Conservation (phyloP, 2,329 filamentous ascomycete species). For the Ophiostoma himal-ulmi region DNA sequence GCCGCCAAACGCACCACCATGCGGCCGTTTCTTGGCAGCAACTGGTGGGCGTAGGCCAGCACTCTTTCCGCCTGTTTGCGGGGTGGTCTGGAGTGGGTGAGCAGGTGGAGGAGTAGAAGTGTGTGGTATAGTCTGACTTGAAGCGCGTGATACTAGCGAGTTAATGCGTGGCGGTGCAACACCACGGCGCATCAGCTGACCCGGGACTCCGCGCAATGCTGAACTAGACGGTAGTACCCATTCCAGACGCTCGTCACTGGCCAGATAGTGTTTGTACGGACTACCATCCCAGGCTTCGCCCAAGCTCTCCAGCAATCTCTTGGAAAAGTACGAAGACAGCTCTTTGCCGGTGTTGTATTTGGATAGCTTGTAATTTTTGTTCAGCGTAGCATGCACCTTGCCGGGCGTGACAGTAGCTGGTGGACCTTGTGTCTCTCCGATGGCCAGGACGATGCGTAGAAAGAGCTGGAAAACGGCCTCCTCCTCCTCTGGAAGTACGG, state of each 20-base stretch:
- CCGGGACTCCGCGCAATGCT: slow-evolving; percentile 27
- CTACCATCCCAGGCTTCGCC: slow-evolving; percentile 34
- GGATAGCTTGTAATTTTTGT: slow-evolving; percentile 39
- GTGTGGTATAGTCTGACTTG: background rate
- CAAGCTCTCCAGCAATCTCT: slow-evolving; percentile 36
- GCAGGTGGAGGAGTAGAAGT: slow-evolving; percentile 23
- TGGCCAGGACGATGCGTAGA: slow-evolving; percentile 30
- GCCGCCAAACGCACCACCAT: slow-evolving; percentile 34
- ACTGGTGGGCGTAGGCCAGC: slow-evolving; percentile 41
- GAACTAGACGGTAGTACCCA: slow-evolving; percentile 29
- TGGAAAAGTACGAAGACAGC: slow-evolving; percentile 42
- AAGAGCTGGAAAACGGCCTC: background rate
- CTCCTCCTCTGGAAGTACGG: background rate
- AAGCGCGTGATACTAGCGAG: background rate
- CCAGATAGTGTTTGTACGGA: slow-evolving; percentile 35
- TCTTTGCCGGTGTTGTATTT: slow-evolving; percentile 35
- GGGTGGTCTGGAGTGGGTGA: background rate
- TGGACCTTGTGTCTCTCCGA: slow-evolving; percentile 29
- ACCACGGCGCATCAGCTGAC: slow-evolving; percentile 27
- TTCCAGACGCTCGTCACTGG: slow-evolving; percentile 30
- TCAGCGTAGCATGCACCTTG: slow-evolving; percentile 35
- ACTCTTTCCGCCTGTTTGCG: slow-evolving; percentile 36
- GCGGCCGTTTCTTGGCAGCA: slow-evolving; percentile 38
- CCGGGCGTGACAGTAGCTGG: slow-evolving; percentile 29
- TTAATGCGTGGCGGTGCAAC: background rate